phyloP scores from a whole-genome alignment of 495 filamentous ascomycete species.

The Penicillium maclennaniae region DNA sequence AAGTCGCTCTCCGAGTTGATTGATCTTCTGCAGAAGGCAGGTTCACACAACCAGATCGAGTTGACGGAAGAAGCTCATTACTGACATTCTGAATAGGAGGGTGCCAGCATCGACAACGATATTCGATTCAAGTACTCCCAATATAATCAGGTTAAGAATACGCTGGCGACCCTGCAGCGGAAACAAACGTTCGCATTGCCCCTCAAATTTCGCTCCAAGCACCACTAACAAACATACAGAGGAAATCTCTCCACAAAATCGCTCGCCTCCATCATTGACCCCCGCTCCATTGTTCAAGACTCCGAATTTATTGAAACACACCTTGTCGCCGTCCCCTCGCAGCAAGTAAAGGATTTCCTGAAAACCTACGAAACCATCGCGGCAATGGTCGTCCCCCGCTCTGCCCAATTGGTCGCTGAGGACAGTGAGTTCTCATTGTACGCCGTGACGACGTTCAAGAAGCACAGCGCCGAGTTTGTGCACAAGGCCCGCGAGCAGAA shows the following conservation, averaged over 20 bases:
- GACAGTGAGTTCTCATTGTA: conserved; percentile 88
- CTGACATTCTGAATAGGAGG: conserved; percentile 54
- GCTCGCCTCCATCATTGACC: conserved; percentile 80
- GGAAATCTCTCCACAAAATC: conserved; percentile 94
- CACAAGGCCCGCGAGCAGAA: conserved; percentile 85
- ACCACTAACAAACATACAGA: conserved; percentile 35
- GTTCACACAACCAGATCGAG: background rate
- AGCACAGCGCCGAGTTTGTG: conserved; percentile 76
- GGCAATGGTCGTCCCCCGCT: conserved; percentile 86
- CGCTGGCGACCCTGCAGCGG: conserved; percentile 71
- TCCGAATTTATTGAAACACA: conserved; percentile 97
- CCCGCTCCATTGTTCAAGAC: conserved; percentile 71
- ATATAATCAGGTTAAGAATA: conserved; percentile 86
- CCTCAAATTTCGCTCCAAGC: conserved; percentile 6
- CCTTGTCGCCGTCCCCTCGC: conserved; percentile 78
- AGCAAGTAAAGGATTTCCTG: conserved; percentile 78
- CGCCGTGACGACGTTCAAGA: conserved; percentile 90
- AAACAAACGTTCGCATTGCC: conserved; percentile 68
- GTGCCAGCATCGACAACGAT: conserved; percentile 84
- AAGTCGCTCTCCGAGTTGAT: conserved; percentile 81
- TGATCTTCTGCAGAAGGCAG: conserved; percentile 79
- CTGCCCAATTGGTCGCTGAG: conserved; percentile 66
- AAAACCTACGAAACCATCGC: conserved; percentile 82
- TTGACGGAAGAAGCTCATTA: background rate
- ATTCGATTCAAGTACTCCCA: conserved; percentile 89